phyloP scores from a whole-genome alignment of 352 stramenopile species.

The Paralagenidium karlingii region DNA sequence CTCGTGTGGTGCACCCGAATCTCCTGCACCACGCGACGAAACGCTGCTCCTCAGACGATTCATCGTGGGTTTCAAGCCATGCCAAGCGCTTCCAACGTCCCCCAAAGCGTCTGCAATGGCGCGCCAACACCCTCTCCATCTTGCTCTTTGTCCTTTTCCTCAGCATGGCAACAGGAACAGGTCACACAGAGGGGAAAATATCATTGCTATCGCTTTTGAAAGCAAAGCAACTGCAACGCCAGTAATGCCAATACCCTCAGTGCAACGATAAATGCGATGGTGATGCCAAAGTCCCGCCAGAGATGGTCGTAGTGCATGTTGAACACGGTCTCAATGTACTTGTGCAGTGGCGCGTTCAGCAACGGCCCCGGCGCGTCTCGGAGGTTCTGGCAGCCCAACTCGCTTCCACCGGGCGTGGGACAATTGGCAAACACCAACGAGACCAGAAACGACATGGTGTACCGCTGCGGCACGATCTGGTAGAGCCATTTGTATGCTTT shows the following conservation, averaged over 20 bases:
- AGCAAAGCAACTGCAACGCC: constrained; percentile 28
- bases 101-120: too few relatives aligned
- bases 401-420: neutral
- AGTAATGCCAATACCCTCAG: constrained; percentile 27
- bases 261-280: constrained; percentile 20
- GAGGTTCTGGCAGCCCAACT: constrained; percentile 19
- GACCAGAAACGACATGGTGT: constrained; percentile 1
- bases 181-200: neutral
- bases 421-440: constrained; percentile 11
- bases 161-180: constrained; percentile 1
- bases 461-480: constrained; percentile 2
- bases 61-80: too few relatives aligned
- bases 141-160: too few relatives aligned
- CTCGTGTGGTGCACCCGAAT: too few relatives aligned
- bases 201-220: constrained; percentile 23
- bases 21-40: too few relatives aligned
- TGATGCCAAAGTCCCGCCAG: constrained; percentile 8
- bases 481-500: constrained; percentile 10
- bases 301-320: constrained; percentile 16
- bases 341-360: constrained; percentile 11
- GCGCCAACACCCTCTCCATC: too few relatives aligned
- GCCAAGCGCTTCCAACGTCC: too few relatives aligned
- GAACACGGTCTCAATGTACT: constrained; percentile 20
- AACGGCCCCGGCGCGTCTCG: constrained; percentile 5
- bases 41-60: too few relatives aligned